Conservation (phyloP, 169 alveolate genomes). For the Plasmodium falciparum region DNA sequence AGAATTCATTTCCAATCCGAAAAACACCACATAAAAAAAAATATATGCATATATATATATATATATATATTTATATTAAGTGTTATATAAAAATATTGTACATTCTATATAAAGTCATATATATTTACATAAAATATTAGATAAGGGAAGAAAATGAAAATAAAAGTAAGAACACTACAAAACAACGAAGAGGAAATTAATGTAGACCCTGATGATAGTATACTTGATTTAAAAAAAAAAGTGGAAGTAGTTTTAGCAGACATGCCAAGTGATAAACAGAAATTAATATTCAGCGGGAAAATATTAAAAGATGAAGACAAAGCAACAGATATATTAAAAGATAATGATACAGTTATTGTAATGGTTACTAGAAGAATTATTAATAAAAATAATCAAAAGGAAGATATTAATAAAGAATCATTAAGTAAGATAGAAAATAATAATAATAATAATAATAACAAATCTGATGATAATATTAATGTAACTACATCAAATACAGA, state of each 20-base stretch:
- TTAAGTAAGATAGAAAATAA: slow-evolving; percentile 20
- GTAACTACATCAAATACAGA: slow-evolving; percentile 34
- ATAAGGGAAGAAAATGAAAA: slow-evolving; percentile 75
- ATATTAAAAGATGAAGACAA: slow-evolving; percentile 81
- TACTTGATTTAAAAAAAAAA: slow-evolving; percentile 81
- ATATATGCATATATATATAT: neutral
- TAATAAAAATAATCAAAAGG: slow-evolving; percentile 64
- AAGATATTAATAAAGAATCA: slow-evolving; percentile 45
- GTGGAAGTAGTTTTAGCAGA: slow-evolving; percentile 80
- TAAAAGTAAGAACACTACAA: slow-evolving; percentile 86
- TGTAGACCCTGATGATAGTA: slow-evolving; percentile 81
- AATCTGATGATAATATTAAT: neutral
- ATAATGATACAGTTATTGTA: slow-evolving; percentile 87
- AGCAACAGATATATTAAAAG: slow-evolving; percentile 81
- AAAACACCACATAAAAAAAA: neutral
- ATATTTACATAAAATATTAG: no score
- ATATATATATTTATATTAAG: neutral
- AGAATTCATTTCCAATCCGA: no score
- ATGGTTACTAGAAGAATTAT: slow-evolving; percentile 81
- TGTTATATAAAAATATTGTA: neutral
- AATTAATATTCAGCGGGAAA: slow-evolving; percentile 87
- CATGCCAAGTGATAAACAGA: slow-evolving; percentile 83
- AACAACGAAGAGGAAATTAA: slow-evolving; percentile 86
- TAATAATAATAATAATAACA: slow-evolving; percentile 8
- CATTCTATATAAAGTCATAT: no score